phyloP scores from a whole-genome alignment of 805 yeast genomes.

The Barnettozyma californica region DNA sequence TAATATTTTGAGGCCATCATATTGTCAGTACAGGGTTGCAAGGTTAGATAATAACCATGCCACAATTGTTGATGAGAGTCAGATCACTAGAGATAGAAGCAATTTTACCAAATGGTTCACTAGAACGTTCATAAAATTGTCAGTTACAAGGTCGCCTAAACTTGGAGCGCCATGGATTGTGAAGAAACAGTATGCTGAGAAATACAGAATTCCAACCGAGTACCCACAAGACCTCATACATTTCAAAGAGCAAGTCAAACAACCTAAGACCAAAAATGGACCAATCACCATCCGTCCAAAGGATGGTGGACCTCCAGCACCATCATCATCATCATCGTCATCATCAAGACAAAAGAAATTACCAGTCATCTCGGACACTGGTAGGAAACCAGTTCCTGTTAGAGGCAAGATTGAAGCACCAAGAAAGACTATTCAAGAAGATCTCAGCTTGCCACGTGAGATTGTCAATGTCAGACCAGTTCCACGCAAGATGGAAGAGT shows the following conservation, averaged over 20 bases:
- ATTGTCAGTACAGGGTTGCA: slow-evolving; percentile 66
- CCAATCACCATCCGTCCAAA: slow-evolving; percentile 15
- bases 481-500: slow-evolving; percentile 14
- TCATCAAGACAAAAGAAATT: background rate
- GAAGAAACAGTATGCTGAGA: slow-evolving; percentile 64
- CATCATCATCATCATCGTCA: background rate
- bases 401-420: slow-evolving; percentile 12
- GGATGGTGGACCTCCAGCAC: background rate
- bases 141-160: slow-evolving; percentile 58
- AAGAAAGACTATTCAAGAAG: slow-evolving; percentile 19
- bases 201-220: slow-evolving; percentile 58
- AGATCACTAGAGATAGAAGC: slow-evolving; percentile 77
- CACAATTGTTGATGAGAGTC: slow-evolving; percentile 64
- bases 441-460: slow-evolving; percentile 18
- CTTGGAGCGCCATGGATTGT: slow-evolving; percentile 97
- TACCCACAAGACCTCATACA: slow-evolving; percentile 48
- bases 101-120: slow-evolving; percentile 86
- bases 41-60: slow-evolving; percentile 49
- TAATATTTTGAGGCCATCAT: slow-evolving; percentile 42
- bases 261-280: background rate
- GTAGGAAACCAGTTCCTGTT: slow-evolving; percentile 3
- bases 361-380: background rate
- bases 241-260: slow-evolving; percentile 19
- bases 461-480: slow-evolving; percentile 15
- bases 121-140: slow-evolving; percentile 82